Conservation (phyloP, 345 rosid genomes). For the Murraya paniculata region DNA sequence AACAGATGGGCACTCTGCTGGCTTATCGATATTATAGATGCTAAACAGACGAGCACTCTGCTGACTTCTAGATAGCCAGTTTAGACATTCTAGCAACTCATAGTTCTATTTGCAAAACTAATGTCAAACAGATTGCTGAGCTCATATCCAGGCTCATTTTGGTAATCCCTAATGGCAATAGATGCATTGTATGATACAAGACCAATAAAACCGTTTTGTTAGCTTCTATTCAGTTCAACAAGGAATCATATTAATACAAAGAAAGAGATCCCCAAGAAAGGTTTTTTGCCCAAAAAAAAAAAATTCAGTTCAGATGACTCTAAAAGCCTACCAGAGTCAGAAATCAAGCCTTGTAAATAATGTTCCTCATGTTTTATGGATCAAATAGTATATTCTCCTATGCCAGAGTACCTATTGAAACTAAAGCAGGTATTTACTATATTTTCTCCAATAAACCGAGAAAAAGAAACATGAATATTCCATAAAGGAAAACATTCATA, state of each 20-base stretch:
- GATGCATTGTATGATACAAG: not conserved
- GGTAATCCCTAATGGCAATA: not conserved
- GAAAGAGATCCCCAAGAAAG: not conserved
- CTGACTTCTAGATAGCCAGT: not conserved
- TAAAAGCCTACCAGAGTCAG: not conserved
- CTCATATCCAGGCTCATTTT: not conserved
- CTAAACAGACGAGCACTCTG: not conserved
- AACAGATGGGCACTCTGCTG: not conserved
- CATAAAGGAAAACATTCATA: conserved; percentile 8
- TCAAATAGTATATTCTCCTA: conserved; percentile 1
- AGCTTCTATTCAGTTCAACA: not conserved
- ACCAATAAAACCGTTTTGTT: not conserved
- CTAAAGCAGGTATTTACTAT: conserved; percentile 4
- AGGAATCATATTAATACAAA: not conserved
- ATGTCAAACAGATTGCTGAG: not conserved
- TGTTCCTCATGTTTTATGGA: not conserved
- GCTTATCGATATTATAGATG: not conserved
- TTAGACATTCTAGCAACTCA: conserved; percentile 2
- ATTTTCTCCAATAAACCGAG: conserved; percentile 12
- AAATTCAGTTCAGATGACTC: not conserved
- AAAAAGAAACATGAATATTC: not conserved
- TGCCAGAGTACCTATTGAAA: conserved; percentile 2
- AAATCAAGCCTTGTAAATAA: not conserved
- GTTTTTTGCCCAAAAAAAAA: not conserved
- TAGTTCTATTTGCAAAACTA: not conserved